Base-by-base conservation (phyloP, 169 alveolate genomes). In the Cryptosporidium viatorum region DNA sequence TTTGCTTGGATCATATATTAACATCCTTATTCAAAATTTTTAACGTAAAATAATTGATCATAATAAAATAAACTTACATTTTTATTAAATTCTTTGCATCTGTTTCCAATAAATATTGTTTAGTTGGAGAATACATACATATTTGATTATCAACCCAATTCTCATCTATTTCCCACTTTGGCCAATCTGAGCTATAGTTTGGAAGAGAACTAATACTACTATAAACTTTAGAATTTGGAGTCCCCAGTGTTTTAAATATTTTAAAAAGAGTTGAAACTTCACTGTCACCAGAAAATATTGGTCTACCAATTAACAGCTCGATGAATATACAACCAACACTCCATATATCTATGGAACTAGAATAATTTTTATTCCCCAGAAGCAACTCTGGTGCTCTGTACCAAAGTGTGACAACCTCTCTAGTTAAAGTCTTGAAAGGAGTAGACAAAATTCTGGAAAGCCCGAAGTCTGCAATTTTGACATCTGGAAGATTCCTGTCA, bases 361-460 rank as follows among this genome's bases (percentile, higher is more conserved):
- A 94, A 86, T 98, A 98, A 84, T 95, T 92, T 80, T 95, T 94
- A 84, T 96, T 95, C 0, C 99, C 99, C 75, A 98, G 94, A 71
- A 98, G 94, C 16, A 98, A 95, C 91, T 98, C 99, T 39, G 99
- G 99, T 18, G 99, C 98, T 52, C 99, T 91, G 91, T 98, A 98
- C 99, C 99, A 98, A 50, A 97, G 95, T 21, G 99, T 97, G 18
- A 98, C 98, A 10, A 98, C 98, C 70, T 97, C 98, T 75, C 97
- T 97, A 29, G 99, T 98, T 74, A 96, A 94, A 58, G 98, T 96
- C 80, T 93, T 93, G 7, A 95, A 94, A 12, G 97, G 96, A 23
- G 93, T 92, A 59, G 93, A 60, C 12, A 86, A 39, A 21, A 92
- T 59, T 41, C 93, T 65, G 2, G 94, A 86, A 95, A 97, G 93